Evolutionary conservation across 2,329 filamentous ascomycete species (phyloP).

Genomic region (Aspergillus eucalypticola): DNA sequence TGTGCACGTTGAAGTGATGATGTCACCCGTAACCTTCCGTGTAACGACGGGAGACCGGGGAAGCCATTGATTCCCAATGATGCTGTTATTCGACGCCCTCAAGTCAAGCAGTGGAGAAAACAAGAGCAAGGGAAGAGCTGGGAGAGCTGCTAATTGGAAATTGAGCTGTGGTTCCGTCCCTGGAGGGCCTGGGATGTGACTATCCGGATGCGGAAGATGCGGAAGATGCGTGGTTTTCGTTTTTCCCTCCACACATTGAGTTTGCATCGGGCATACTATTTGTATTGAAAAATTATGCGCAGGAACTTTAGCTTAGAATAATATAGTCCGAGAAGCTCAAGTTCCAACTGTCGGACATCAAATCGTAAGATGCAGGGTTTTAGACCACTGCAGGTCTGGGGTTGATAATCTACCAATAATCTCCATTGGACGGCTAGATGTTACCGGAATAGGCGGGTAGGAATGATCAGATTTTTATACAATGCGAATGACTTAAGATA

Average conservation of each 20-base stretch:
- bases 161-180: not conserved
- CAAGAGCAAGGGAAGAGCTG: not conserved
- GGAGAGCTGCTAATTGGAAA: not conserved
- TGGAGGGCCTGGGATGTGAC: not conserved
- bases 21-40: not conserved
- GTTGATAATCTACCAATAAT: no score
- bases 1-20: not conserved
- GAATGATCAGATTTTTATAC: no score
- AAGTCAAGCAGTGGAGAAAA: not conserved
- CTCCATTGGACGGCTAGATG: no score
- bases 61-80: not conserved
- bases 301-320: no score
- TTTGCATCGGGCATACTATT: not conserved
- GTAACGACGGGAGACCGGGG: not conserved
- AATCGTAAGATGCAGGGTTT: no score
- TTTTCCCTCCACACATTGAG: not conserved
- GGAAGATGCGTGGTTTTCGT: not conserved
- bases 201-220: constrained; percentile 1
- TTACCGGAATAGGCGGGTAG: no score
- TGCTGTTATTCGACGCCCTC: not conserved
- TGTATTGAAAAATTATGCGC: not conserved
- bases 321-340: no score
- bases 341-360: no score
- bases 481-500: no score
- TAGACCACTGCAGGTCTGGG: no score